phyloP scores from a whole-genome alignment of 352 stramenopile genomes.

The Phytophthora citricola region DNA sequence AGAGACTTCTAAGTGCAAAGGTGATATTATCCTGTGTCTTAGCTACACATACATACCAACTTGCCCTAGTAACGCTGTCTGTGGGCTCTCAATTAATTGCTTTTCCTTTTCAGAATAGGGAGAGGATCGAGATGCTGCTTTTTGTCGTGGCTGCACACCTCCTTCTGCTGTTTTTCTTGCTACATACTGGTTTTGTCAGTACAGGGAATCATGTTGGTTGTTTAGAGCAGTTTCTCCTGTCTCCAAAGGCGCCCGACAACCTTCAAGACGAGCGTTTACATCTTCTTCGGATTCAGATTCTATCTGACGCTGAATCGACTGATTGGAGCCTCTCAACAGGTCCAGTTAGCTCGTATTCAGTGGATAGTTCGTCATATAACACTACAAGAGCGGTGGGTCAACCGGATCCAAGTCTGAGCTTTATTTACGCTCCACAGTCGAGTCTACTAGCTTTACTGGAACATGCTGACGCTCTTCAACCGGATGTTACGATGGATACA shows the following conservation, averaged over 20 bases:
- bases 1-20: slow-evolving; percentile 49
- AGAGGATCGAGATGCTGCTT: slow-evolving; percentile 60
- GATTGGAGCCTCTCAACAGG: slow-evolving; percentile 23
- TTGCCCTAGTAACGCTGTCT: slow-evolving; percentile 5
- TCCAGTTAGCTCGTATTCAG: slow-evolving; percentile 10
- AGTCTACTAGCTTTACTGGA: slow-evolving; percentile 74
- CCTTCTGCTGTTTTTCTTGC: slow-evolving; percentile 51
- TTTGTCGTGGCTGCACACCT: slow-evolving; percentile 66
- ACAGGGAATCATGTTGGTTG: slow-evolving; percentile 36
- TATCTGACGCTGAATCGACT: slow-evolving; percentile 14
- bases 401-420: slow-evolving; percentile 42
- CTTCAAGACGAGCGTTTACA: slow-evolving; percentile 26
- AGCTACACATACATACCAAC: slow-evolving; percentile 6
- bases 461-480: slow-evolving; percentile 32
- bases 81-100: not conserved
- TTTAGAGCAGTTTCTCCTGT: slow-evolving; percentile 39
- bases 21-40: slow-evolving; percentile 25
- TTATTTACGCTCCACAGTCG: slow-evolving; percentile 73
- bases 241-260: slow-evolving; percentile 6
- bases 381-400: not conserved
- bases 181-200: slow-evolving; percentile 68
- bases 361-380: not conserved
- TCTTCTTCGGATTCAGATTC: slow-evolving; percentile 53
- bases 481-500: slow-evolving; percentile 44
- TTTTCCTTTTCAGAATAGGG: slow-evolving; percentile 44